Percentiles rank a stretch among this genome's conserved stretches.
Conservation (phyloP, 2,329 filamentous ascomycete genomes). For the Alternaria viburni region DNA sequence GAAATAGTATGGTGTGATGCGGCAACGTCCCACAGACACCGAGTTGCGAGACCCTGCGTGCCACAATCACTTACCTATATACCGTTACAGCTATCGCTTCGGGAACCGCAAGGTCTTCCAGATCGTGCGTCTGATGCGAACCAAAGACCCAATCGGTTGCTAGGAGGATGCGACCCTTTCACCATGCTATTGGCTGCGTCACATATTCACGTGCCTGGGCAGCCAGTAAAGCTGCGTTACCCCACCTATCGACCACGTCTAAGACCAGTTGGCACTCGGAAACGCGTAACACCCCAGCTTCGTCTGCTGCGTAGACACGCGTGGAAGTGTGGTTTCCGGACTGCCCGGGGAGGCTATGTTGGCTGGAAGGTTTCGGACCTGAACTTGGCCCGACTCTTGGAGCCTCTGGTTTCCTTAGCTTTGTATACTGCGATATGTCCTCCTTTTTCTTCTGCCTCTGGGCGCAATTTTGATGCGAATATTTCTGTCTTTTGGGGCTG, state of each 20-base stretch:
- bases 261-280: conserved; percentile 8
- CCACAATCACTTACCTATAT: not conserved
- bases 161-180: not conserved
- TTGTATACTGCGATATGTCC: not conserved
- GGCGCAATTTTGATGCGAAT: not conserved
- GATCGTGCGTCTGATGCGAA: conserved; percentile 5
- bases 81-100: conserved; percentile 1
- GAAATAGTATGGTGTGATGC: conserved; percentile 6
- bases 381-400: not conserved
- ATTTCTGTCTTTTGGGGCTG: not conserved
- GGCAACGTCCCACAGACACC: not conserved
- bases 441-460: not conserved
- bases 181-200: conserved; percentile 2
- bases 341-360: conserved; percentile 3
- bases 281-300: conserved; percentile 11
- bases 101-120: conserved; percentile 5
- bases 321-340: not conserved
- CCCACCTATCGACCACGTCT: conserved; percentile 6
- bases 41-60: not conserved
- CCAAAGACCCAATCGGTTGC: conserved; percentile 8
- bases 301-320: not conserved
- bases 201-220: conserved; percentile 6
- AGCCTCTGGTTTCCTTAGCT: not conserved
- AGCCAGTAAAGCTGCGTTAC: conserved; percentile 1
- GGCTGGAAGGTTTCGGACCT: not conserved